Percentiles rank a stretch among this genome's conserved stretches.
Conservation (phyloP, 2,329 filamentous ascomycete genomes). For the Neopestalotiopsis sp. region DNA sequence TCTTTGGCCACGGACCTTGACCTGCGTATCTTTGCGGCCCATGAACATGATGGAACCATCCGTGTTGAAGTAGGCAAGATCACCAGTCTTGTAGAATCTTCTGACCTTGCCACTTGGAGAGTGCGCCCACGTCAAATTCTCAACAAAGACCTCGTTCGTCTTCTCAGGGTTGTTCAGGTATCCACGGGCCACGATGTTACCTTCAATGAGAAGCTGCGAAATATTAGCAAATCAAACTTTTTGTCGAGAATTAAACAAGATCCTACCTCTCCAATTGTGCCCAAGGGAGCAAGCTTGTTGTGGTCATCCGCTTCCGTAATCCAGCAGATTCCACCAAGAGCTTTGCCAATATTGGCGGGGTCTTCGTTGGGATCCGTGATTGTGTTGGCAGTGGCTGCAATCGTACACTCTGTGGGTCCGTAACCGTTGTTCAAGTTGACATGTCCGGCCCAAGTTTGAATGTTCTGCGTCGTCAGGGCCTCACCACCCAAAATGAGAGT, state of each 20-base stretch:
- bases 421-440: slow-evolving; percentile 13
- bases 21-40: slow-evolving; percentile 17
- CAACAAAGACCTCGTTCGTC: slow-evolving; percentile 28
- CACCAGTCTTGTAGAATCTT: slow-evolving; percentile 21
- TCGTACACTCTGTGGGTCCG: slow-evolving; percentile 13
- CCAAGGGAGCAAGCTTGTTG: slow-evolving; percentile 22
- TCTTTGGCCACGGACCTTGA: slow-evolving; percentile 46
- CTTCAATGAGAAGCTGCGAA: slow-evolving; percentile 20
- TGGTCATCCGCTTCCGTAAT: slow-evolving; percentile 18
- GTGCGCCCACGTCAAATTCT: slow-evolving; percentile 19
- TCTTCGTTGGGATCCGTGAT: neutral
- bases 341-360: slow-evolving; percentile 10
- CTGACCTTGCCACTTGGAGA: neutral
- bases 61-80: slow-evolving; percentile 14
- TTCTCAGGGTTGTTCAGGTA: slow-evolving; percentile 36
- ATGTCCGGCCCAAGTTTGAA: slow-evolving; percentile 12
- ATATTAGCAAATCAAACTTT: neutral
- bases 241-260: neutral
- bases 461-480: slow-evolving; percentile 2
- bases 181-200: slow-evolving; percentile 25
- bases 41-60: slow-evolving; percentile 11
- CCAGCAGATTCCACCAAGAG: slow-evolving; percentile 16
- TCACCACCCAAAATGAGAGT: slow-evolving; percentile 17
- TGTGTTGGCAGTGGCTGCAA: neutral
- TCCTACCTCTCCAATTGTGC: slow-evolving; percentile 22